Base-by-base conservation (phyloP, 139 green algal species). In the Chlorella sorokiniana region DNA sequence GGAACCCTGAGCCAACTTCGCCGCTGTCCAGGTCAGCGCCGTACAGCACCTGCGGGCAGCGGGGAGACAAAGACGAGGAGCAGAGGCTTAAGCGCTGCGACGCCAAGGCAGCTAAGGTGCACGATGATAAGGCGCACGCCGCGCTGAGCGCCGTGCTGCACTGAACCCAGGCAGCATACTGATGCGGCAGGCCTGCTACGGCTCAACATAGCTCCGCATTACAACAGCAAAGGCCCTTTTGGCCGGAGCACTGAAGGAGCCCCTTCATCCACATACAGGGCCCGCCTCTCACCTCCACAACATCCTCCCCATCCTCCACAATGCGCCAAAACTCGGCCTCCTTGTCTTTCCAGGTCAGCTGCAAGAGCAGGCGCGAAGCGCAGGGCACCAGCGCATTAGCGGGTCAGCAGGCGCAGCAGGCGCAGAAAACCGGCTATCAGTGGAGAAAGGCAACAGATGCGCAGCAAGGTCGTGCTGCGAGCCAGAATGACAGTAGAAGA, bases 321-420 rank as follows among this genome's bases (percentile, higher is more conserved):
- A 98, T 91, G 31, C 90, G 63, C 96, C 96, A 99, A 79, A 98
- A 99, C 81, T 96, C 95, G 5, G 83, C 86, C 89, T 98, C 96
- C 9, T 95, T 42, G 38, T 95, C 84, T 20, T 91, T 86, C 41
- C 52, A 4, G 83, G 20, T 72, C 40, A 81, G 63, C 78, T 81
- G 59, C 76, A 79, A 20, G 20, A 54, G 29, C 16, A 16, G 48
- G 16, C 11, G 16, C 48, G 16, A 16, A 59, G 48, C n/a, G n/a
- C n/a, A n/a, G n/a, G n/a, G n/a, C n/a, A n/a, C n/a, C n/a, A n/a
- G n/a, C n/a, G n/a, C n/a, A n/a, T n/a, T n/a, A n/a, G 44, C n/a
- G 29, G 23, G 6, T 18, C 5, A 45, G 22, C 42, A 85, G 35
- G 52, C 14, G 75, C 4, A 7, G 25, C 56, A 37, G 16, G 56